Evolutionary conservation across 805 yeast species (phyloP).

Genomic region (Candida vaughaniae): DNA sequence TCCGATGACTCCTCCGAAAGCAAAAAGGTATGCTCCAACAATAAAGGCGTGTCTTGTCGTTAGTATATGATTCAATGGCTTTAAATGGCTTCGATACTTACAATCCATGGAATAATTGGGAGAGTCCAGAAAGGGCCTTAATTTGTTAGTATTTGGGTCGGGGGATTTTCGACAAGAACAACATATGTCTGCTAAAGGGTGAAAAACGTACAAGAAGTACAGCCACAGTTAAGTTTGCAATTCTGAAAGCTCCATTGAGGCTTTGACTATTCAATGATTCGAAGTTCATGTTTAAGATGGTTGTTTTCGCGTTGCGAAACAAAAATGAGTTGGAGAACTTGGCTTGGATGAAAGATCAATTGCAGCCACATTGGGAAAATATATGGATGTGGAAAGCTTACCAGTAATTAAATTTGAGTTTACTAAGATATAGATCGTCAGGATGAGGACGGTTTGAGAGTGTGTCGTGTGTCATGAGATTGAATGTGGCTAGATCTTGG

Average conservation of each 20-base stretch:
- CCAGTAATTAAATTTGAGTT: too few species aligned
- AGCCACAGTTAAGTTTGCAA: constrained; percentile 56
- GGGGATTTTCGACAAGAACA: too few species aligned
- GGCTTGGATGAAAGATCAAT: too few species aligned
- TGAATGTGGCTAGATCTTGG: too few species aligned
- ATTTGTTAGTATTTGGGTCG: too few species aligned
- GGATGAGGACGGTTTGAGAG: too few species aligned
- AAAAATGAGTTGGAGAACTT: not conserved
- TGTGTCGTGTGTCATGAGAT: too few species aligned
- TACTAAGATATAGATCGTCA: too few species aligned
- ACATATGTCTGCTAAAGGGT: too few species aligned
- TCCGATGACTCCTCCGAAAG: constrained; percentile 54
- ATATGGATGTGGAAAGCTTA: not conserved
- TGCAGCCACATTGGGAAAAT: not conserved
- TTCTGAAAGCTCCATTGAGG: constrained; percentile 45
- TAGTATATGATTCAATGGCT: not conserved
- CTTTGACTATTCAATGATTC: constrained; percentile 24
- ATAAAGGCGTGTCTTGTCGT: constrained; percentile 37
- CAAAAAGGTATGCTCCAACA: constrained; percentile 56
- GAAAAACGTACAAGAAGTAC: constrained; percentile 45
- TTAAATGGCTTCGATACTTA: constrained; percentile 25
- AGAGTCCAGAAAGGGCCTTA: constrained; percentile 47
- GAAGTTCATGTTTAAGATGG: constrained; percentile 9
- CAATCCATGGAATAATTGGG: constrained; percentile 52
- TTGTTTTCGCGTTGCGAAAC: not conserved